Base-by-base conservation (phyloP, 495 filamentous ascomycete species). In the Bryoglossum gracile region DNA sequence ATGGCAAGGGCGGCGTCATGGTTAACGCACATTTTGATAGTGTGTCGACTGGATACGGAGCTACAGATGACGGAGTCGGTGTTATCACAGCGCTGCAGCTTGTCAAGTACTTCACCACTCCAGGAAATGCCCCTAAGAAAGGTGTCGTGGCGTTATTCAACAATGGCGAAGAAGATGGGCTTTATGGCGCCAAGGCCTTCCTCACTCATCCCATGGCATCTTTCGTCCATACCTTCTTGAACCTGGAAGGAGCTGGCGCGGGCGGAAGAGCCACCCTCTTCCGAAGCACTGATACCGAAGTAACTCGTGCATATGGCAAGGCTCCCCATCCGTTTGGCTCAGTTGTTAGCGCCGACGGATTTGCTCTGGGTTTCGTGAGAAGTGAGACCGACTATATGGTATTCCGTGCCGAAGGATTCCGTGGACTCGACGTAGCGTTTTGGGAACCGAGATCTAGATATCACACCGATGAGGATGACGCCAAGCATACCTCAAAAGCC, bases 11-110 rank as follows among this genome's bases (percentile, higher is more conserved):
- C 6, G 85, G 87, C 22, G 84, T 94, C 8, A 74, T 98, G 42
- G 86, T 98, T 56, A 98, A 95, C 60, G 87, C 91, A 4, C 92
- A 98, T 58, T 97, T 92, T 59, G 92, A 98, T 46, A 92, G 87
- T 53, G 92, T 97, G 1, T 87, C 88, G 5, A 90, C 89, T 1
- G 92, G 91, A 9, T 76, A 65, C 53, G 91, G 91, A 34, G 91
- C 92, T 22, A 97, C 92, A 6, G 92, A 98, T 65, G 87, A 95
- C 63, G 92, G 92, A 1, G 81, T 94, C 48, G 91, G 89, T 4
- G 86, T 94, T 9, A 79, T 94, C 17, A 86, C 87, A 8, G 71
- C 88, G 30, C 71, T 97, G 38, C 91, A 96, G 59, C 66, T 96
- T n/a, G 73, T 98, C 47, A 81, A 82, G 48, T 85, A 95, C 63